phyloP scores from a whole-genome alignment of 2,329 filamentous ascomycete genomes.

The Onygena corvina region DNA sequence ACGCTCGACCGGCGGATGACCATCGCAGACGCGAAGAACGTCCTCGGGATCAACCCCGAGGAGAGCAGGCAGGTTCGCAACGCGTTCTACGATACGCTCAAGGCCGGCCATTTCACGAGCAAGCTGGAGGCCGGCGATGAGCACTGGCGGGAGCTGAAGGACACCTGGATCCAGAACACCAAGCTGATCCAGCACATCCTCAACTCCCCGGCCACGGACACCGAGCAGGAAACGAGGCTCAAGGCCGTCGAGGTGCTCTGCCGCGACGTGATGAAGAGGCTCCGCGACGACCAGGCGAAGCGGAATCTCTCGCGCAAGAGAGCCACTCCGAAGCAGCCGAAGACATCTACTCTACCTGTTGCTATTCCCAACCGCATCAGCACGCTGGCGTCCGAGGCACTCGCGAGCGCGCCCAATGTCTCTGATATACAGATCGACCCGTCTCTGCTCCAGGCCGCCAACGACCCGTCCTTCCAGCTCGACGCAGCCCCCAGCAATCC shows the following conservation, averaged over 20 bases:
- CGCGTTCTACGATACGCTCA: constrained; percentile 54
- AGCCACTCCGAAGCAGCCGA: constrained; percentile 22
- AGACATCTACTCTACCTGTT: constrained; percentile 17
- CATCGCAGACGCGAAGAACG: constrained; percentile 61
- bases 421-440: constrained; percentile 52
- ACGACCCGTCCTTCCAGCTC: constrained; percentile 33
- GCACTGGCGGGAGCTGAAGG: constrained; percentile 59
- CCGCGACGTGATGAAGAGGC: constrained; percentile 64
- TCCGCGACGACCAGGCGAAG: constrained; percentile 54
- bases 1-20: constrained; percentile 54
- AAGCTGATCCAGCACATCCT: constrained; percentile 46
- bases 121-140: constrained; percentile 61
- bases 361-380: constrained; percentile 29
- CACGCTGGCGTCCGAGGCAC: constrained; percentile 34
- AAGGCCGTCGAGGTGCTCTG: constrained; percentile 60
- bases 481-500: constrained; percentile 20
- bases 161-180: constrained; percentile 52
- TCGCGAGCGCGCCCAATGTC: constrained; percentile 31
- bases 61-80: constrained; percentile 54
- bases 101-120: constrained; percentile 54
- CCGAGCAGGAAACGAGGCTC: constrained; percentile 44
- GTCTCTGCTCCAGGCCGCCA: constrained; percentile 48
- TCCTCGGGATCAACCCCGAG: constrained; percentile 56
- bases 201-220: constrained; percentile 40
- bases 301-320: constrained; percentile 34